These are phyloP conservation scores for Verticillium nubilum DNA, from an alignment of 2,329 filamentous ascomycete genomes.

Conservation along the genomic window DNA sequence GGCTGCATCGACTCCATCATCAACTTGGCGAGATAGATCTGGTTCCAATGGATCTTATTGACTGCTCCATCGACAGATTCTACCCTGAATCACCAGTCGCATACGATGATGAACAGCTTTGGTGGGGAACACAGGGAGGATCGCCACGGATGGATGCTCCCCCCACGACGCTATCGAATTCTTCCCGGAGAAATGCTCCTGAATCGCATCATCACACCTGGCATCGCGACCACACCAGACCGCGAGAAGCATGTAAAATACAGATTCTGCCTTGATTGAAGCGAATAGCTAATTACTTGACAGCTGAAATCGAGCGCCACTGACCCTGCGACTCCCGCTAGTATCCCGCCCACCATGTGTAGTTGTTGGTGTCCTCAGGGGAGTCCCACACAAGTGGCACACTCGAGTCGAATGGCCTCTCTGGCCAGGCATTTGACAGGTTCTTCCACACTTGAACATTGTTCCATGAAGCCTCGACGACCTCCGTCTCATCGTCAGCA, in stretches of 20 bases:
- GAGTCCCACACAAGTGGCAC: constrained; percentile 8
- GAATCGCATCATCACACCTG: not conserved
- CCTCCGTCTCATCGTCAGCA: not conserved
- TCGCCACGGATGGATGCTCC: not conserved
- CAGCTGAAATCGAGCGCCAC: not conserved
- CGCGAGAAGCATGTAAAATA: not conserved
- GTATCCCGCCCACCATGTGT: constrained; percentile 10
- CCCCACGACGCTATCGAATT: not conserved
- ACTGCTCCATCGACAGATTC: not conserved
- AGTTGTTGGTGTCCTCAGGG: constrained; percentile 10
- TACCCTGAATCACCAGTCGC: not conserved
- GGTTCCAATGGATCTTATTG: not conserved
- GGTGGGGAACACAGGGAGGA: not conserved
- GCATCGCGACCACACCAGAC: too few species aligned
- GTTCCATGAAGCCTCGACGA: constrained; percentile 1
- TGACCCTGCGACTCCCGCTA: not conserved
- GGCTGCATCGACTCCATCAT: not conserved
- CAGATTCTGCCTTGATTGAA: not conserved
- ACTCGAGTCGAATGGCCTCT: constrained; percentile 10
- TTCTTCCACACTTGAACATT: constrained; percentile 9
- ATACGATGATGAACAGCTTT: not conserved
- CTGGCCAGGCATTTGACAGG: constrained; percentile 10
- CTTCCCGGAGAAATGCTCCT: not conserved
- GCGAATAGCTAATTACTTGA: not conserved
- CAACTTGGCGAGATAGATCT: not conserved